phyloP scores from a whole-genome alignment of 148 eudicot species.

The Cornus kousa region DNA sequence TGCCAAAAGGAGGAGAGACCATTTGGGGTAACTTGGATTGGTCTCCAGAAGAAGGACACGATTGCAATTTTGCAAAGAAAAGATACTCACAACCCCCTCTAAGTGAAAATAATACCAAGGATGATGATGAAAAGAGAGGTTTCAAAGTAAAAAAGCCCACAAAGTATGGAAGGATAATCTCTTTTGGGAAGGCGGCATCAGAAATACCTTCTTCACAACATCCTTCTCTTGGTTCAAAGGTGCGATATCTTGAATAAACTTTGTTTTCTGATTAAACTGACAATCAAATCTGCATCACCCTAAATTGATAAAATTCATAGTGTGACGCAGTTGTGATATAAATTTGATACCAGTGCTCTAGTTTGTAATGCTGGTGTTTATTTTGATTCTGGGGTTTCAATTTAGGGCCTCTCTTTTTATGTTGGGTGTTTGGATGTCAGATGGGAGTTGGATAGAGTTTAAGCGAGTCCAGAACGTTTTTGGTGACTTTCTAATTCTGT shows the following conservation, averaged over 20 bases:
- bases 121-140: constrained; percentile 23
- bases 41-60: constrained; percentile 56
- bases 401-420: not conserved
- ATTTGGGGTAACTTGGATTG: constrained; percentile 68
- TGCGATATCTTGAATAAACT: constrained; percentile 2
- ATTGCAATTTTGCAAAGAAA: constrained; percentile 33
- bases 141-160: constrained; percentile 28
- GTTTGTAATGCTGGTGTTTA: not conserved
- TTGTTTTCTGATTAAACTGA: too few relatives aligned
- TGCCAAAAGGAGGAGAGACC: constrained; percentile 71
- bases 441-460: not conserved
- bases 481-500: not conserved
- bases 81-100: constrained; percentile 12
- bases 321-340: not conserved
- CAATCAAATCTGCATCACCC: too few relatives aligned
- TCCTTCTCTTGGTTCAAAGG: constrained; percentile 34
- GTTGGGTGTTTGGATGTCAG: not conserved
- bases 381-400: not conserved
- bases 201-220: constrained; percentile 44
- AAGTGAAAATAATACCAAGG: constrained; percentile 22
- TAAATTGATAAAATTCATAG: too few relatives aligned
- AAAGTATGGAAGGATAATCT: constrained; percentile 55
- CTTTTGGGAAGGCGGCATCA: constrained; percentile 58
- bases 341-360: not conserved
- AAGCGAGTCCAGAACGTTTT: not conserved